Evolutionary conservation across 2,329 filamentous ascomycete species (phyloP).

Genomic region (Plectosphaerella plurivora): DNA sequence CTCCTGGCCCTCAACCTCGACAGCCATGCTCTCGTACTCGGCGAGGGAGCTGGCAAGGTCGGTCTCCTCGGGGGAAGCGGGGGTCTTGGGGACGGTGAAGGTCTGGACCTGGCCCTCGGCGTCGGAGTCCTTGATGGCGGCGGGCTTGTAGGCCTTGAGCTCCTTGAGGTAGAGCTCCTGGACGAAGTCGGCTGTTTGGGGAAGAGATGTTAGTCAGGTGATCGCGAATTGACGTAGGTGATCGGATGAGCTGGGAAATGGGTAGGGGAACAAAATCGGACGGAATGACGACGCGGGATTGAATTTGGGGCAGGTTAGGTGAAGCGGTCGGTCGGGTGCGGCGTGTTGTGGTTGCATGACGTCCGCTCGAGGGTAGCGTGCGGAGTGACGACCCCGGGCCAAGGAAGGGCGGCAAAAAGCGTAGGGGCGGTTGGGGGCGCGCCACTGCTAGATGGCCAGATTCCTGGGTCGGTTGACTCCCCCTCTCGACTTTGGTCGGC

Average conservation of each 20-base stretch:
- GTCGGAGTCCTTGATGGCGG: conserved; percentile 78
- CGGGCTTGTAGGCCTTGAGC: conserved; percentile 90
- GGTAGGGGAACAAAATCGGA: background rate
- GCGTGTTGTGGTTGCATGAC: too few species aligned
- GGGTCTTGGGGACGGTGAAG: conserved; percentile 76
- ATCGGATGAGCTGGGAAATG: background rate
- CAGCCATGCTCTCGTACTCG: conserved; percentile 89
- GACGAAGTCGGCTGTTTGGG: conserved; percentile 77
- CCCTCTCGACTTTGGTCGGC: too few species aligned
- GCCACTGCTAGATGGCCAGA: too few species aligned
- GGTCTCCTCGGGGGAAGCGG: conserved; percentile 86
- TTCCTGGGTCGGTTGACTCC: too few species aligned
- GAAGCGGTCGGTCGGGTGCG: too few species aligned
- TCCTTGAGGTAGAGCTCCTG: conserved; percentile 97
- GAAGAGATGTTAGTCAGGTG: background rate
- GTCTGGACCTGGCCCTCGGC: conserved; percentile 86
- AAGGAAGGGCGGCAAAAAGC: too few species aligned
- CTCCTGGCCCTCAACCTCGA: conserved; percentile 89
- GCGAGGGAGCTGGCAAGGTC: conserved; percentile 88
- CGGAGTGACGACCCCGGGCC: too few species aligned
- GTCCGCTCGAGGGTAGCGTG: too few species aligned
- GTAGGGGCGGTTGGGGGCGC: too few species aligned
- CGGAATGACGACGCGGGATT: background rate
- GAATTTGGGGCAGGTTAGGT: too few species aligned
- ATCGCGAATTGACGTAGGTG: background rate